Evolutionary conservation across 176 grass and related monocot genomes (phyloP).

Genomic region (Eragrostis nindensis): DNA sequence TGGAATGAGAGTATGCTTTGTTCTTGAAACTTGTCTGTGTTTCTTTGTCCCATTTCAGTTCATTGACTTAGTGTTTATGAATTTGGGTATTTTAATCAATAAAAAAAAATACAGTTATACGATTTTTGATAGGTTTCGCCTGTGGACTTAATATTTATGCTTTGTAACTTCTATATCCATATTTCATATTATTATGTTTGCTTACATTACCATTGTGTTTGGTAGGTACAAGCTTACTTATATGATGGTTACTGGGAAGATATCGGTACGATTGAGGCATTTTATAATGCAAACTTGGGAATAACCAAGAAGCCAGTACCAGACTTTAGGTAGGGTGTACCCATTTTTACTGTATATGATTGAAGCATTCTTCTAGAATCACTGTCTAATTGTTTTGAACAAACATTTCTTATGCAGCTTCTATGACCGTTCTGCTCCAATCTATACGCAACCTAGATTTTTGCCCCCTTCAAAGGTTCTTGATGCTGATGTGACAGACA

Average conservation of each 20-base stretch:
- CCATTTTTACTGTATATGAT: not conserved
- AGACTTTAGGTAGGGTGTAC: constrained; percentile 78
- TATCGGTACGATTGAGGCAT: constrained; percentile 90
- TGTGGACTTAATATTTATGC: not conserved
- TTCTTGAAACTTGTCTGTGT: not conserved
- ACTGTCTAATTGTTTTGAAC: constrained; percentile 34
- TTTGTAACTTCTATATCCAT: not conserved
- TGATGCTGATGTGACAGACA: constrained; percentile 84
- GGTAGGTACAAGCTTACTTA: constrained; percentile 90
- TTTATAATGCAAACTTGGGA: constrained; percentile 92
- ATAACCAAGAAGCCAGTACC: constrained; percentile 94
- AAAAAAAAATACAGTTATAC: not conserved
- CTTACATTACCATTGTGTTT: constrained; percentile 41
- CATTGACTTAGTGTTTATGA: constrained; percentile 1
- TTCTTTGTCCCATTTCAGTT: not conserved
- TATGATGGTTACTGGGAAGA: constrained; percentile 99
- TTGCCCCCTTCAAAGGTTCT: constrained; percentile 97
- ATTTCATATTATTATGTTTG: constrained; percentile 27
- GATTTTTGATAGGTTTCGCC: constrained; percentile 7
- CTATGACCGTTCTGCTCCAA: constrained; percentile 88
- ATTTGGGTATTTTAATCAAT: not conserved
- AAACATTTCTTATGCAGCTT: constrained; percentile 61
- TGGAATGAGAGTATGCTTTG: constrained; percentile 81
- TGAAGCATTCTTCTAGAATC: constrained; percentile 21
- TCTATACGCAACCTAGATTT: constrained; percentile 91